A percentile compares a stretch with the other conserved stretches of the same genome.
phyloP scores from a whole-genome alignment of 2,329 filamentous ascomycete genomes.

The Trichoderma sp. region DNA sequence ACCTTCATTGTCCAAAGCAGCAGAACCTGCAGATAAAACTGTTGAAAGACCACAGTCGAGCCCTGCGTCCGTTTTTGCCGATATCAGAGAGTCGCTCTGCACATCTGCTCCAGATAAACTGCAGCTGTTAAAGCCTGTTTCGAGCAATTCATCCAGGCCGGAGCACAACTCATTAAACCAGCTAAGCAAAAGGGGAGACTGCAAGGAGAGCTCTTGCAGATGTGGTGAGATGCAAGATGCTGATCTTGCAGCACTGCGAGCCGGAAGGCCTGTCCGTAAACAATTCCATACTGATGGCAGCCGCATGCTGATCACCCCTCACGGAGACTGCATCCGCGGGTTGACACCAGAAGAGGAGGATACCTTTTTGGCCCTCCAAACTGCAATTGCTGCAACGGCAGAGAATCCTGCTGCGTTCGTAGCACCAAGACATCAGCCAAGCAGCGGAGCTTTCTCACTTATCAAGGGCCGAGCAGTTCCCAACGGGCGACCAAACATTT shows the following conservation, averaged over 20 bases:
- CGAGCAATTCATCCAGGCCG: conserved; percentile 32
- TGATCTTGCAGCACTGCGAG: conserved; percentile 57
- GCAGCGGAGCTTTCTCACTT: conserved; percentile 59
- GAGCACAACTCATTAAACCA: conserved; percentile 29
- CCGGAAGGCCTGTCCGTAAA: conserved; percentile 61
- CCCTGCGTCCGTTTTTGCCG: conserved; percentile 39
- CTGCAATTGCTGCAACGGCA: conserved; percentile 51
- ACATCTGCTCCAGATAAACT: conserved; percentile 38
- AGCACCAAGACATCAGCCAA: conserved; percentile 55
- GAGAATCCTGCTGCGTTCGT: conserved; percentile 58
- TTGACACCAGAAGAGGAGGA: conserved; percentile 69
- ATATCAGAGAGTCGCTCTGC: conserved; percentile 39
- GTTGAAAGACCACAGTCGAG: conserved; percentile 36
- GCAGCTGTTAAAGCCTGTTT: conserved; percentile 41
- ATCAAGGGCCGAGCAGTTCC: conserved; percentile 66
- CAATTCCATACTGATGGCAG: conserved; percentile 59
- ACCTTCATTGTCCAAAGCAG: conserved; percentile 22
- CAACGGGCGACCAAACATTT: conserved; percentile 63
- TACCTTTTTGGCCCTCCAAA: conserved; percentile 69
- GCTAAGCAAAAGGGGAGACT: conserved; percentile 33
- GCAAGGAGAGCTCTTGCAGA: conserved; percentile 42
- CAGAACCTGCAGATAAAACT: conserved; percentile 26
- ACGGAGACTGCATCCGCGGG: conserved; percentile 74
- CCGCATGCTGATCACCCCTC: conserved; percentile 72
- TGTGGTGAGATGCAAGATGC: conserved; percentile 46